Percentiles rank a stretch among this genome's conserved stretches.
phyloP scores from a whole-genome alignment of 495 filamentous ascomycete species.

The Niebla homalea region DNA sequence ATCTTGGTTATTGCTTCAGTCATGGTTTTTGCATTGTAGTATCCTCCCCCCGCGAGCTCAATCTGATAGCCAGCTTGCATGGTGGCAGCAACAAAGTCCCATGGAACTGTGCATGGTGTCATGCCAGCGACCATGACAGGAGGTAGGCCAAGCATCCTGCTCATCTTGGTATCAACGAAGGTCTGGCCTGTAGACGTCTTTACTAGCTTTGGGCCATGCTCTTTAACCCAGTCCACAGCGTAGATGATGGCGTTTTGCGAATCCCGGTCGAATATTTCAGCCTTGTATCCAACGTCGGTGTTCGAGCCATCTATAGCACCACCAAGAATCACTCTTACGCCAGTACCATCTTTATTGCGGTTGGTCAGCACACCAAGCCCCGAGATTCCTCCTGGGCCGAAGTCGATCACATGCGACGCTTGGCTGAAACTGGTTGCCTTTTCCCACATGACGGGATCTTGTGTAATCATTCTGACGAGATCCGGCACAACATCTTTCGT shows the following conservation, averaged over 20 bases:
- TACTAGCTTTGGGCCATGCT: constrained; percentile 77
- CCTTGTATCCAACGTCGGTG: constrained; percentile 86
- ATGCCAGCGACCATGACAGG: constrained; percentile 91
- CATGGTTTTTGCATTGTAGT: constrained; percentile 85
- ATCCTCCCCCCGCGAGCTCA: constrained; percentile 82
- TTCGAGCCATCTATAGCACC: constrained; percentile 84
- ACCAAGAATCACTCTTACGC: constrained; percentile 86
- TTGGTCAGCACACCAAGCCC: constrained; percentile 94
- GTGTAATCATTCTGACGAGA: constrained; percentile 84
- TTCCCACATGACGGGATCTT: constrained; percentile 88
- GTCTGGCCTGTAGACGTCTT: constrained; percentile 77
- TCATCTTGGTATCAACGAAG: constrained; percentile 97
- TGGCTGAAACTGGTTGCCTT: constrained; percentile 75
- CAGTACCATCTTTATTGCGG: constrained; percentile 95
- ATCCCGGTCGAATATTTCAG: constrained; percentile 92
- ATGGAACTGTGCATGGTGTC: constrained; percentile 87
- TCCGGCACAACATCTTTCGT: constrained; percentile 59
- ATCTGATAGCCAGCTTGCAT: constrained; percentile 94
- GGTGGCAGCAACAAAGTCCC: constrained; percentile 90
- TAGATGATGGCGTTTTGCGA: constrained; percentile 85
- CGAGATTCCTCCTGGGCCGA: constrained; percentile 91
- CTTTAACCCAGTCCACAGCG: constrained; percentile 96
- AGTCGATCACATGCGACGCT: constrained; percentile 90
- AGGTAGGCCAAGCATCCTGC: constrained; percentile 74
- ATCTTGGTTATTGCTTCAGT: constrained; percentile 82